Conservation (phyloP, 108 stramenopile species). For the Bacterosira constricta region DNA sequence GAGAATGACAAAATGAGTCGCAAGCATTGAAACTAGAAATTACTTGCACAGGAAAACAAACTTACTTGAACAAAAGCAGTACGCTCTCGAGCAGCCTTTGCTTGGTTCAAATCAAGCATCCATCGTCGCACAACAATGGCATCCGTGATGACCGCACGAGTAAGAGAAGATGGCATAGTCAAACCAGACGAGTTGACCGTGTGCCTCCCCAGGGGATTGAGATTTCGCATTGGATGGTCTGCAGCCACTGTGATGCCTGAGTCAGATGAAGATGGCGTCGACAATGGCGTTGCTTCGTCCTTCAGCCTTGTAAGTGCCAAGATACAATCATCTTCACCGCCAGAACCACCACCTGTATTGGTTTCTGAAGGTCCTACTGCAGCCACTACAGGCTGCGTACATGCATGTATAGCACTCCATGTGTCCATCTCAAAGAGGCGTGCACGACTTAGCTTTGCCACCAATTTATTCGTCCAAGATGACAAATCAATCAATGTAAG, state of each 20-base stretch:
- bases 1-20: not conserved
- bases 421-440: constrained; percentile 50
- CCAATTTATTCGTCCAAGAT: constrained; percentile 26
- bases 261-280: not conserved
- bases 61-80: constrained; percentile 54
- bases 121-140: constrained; percentile 60
- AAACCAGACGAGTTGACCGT: constrained; percentile 4
- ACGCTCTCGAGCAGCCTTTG: constrained; percentile 56
- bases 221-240: constrained; percentile 39
- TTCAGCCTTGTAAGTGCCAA: constrained; percentile 43
- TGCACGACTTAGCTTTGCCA: constrained; percentile 50
- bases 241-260: no score
- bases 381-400: constrained; percentile 31
- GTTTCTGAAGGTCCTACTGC: not conserved
- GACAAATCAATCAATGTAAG: constrained; percentile 54
- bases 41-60: not conserved
- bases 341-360: not conserved
- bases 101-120: constrained; percentile 64
- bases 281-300: constrained; percentile 24
- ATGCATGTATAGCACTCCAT: constrained; percentile 45
- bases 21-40: not conserved
- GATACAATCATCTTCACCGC: constrained; percentile 46
- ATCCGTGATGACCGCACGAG: constrained; percentile 55
- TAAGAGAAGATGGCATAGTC: constrained; percentile 30
- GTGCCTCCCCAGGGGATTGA: constrained; percentile 57